Base-by-base conservation (phyloP, 805 yeast genomes). In the Wickerhamiella qilinensis region DNA sequence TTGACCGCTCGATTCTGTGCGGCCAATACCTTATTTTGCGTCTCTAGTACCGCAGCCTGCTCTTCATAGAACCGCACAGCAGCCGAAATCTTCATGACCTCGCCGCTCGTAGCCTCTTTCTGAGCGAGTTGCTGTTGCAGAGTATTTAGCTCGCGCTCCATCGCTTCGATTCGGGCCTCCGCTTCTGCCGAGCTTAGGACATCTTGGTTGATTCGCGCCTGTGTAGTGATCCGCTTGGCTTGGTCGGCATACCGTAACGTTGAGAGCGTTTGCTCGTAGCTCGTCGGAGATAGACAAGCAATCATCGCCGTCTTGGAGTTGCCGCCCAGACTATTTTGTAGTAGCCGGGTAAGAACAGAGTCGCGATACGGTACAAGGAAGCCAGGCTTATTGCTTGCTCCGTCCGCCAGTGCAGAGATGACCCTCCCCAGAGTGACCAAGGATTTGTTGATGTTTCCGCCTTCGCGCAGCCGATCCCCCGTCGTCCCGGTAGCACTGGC, bases 281-380 rank as follows among this genome's bases (percentile, higher is more conserved):
- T 88, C 15, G 73, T 64, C 0, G 93, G 93, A 0, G 93, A 75
- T 0, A 84, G 65, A 53, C 93, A 83, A 17, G 91, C 91, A n/a
- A 84, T 69, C 79, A 84, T 73, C 1, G 77, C 77, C 0, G 93
- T 85, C 50, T 78, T 80, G n/a, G 91, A 77, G 51, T 80, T 79
- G 1, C 94, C 94, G 1, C 91, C 84, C 28, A 83, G 59, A 42
- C 73, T 74, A 46, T 80, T 88, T 50, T 75, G 76, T 44, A 82
- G 60, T 2, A 82, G 59, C 72, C 86, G 77, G 0, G 93, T 82
- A 38, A 82, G 59, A 0, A 68, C 63, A 0, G 93, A 79, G 47
- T 82, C 93, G 44, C 93, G 62, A 49, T 76, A 78, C 0, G 88
- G 88, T 1, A 75, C 67, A 14, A 72, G 45, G 28, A 31, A 35